These are phyloP conservation scores for Botryotinia globosa DNA, from an alignment of 2,329 filamentous ascomycete species.

Conservation along the genomic window DNA sequence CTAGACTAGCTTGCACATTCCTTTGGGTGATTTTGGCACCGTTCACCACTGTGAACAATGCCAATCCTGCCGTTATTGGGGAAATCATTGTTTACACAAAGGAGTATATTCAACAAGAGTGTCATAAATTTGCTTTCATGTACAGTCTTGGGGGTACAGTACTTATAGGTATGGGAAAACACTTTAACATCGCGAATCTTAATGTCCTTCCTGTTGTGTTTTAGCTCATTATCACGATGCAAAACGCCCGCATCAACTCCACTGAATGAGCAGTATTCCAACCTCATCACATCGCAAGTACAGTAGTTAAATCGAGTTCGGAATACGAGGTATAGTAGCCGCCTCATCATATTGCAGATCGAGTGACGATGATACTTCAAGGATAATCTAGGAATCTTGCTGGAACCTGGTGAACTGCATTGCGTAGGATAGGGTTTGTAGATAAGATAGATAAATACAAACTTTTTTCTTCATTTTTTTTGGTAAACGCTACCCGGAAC, in stretches of 20 bases:
- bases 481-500: background rate
- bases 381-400: background rate
- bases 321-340: background rate
- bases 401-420: background rate
- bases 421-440: background rate
- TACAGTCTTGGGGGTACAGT: background rate
- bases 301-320: background rate
- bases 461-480: background rate
- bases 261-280: background rate
- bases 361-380: background rate
- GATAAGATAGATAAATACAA: background rate
- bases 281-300: background rate
- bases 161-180: slow-evolving; percentile 9
- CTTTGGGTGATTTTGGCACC: slow-evolving; percentile 24
- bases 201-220: slow-evolving; percentile 17
- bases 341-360: slow-evolving; percentile 8
- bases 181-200: background rate
- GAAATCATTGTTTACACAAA: slow-evolving; percentile 18
- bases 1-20: slow-evolving; percentile 29
- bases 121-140: too few species aligned
- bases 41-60: slow-evolving; percentile 20
- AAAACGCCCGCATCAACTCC: background rate
- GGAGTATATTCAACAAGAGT: background rate
- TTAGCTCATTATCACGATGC: background rate
- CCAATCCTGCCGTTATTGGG: slow-evolving; percentile 20